A percentile compares a stretch with the other conserved stretches of the same genome.
These are phyloP conservation scores for Lipomyces yarrowii DNA, from an alignment of 1,139 yeast genomes.

Conservation along the genomic window DNA sequence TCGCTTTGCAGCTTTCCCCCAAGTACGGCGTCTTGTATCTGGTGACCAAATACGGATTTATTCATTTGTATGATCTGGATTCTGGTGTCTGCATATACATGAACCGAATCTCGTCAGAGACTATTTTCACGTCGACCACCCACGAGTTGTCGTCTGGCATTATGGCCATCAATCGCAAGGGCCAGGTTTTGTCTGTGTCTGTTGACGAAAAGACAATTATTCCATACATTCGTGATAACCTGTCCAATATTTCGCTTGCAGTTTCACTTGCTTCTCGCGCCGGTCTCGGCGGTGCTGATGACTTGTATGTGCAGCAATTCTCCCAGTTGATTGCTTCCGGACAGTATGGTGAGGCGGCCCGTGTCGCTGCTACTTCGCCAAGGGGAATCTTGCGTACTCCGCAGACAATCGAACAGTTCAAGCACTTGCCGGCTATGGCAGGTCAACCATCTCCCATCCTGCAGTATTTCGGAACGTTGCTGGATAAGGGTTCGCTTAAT, in stretches of 20 bases:
- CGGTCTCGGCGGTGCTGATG: conserved; percentile 96
- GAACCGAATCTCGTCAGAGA: conserved; percentile 94
- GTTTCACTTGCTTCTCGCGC: conserved; percentile 91
- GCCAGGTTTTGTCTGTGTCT: conserved; percentile 93
- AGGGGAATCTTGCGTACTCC: conserved; percentile 82
- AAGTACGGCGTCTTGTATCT: conserved; percentile 85
- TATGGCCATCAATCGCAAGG: conserved; percentile 89
- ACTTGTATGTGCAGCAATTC: conserved; percentile 87
- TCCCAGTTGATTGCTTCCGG: conserved; percentile 82
- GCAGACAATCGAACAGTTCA: conserved; percentile 90
- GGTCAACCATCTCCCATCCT: conserved; percentile 89
- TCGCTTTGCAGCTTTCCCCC: conserved; percentile 83
- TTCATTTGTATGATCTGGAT: conserved; percentile 92
- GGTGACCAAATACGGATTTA: conserved; percentile 93
- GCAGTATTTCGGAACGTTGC: conserved; percentile 87
- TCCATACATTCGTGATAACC: conserved; percentile 85
- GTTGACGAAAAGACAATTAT: conserved; percentile 82
- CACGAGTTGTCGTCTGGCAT: conserved; percentile 80
- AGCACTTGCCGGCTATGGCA: conserved; percentile 90
- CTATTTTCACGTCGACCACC: conserved; percentile 86
- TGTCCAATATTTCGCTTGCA: conserved; percentile 86
- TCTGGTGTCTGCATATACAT: conserved; percentile 91
- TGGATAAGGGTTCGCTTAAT: conserved; percentile 92
- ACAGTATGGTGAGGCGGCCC: conserved; percentile 90
- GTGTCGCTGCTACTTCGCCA: conserved; percentile 94